Base-by-base conservation (phyloP, 805 yeast species). In the Myxozyma monticola region DNA sequence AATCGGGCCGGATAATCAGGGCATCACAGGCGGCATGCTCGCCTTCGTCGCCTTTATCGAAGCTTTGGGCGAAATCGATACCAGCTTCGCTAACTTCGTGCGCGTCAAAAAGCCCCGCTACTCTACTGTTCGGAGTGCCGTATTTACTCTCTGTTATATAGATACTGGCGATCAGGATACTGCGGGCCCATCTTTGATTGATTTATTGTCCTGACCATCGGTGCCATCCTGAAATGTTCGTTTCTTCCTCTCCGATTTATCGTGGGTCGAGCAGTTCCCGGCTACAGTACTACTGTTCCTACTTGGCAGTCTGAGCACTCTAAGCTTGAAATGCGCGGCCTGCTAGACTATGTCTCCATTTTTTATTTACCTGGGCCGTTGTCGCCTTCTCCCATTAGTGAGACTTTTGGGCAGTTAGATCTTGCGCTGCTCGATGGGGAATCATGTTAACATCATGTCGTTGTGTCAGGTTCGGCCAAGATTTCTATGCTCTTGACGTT, bases 221-320 rank as follows among this genome's bases (percentile, higher is more conserved):
- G 90, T 59, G 76, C 84, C 10, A 70, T 85, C 30, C 84, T 85
- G 34, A 67, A 76, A 21, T 60, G 79, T 49, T 76, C 86, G 22
- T 74, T 73, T 61, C 65, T 76, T 65, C 68, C 81, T 51, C 89
- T 86, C 37, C 91, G 84, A 65, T 81, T 87, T 50, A 81, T 87
- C 45, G 69, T 83, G 55, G 91, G 88, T 21, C 78, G 95, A 71
- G 80, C 83, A 40, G 64, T 81, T 28, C 78, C 87, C 15, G 89
- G 95, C 60, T 60, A 84, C 38, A 83, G 90, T 14, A 80, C 89
- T 17, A 83, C 89, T 26, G 83, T 84, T 51, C 93, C 95, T 10
- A 83, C 83, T 55, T 86, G 86, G 81, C 91, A 84, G 65, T 76
- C 90, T 1, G 95, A 86, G 68, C 76, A 81, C 69, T 77, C 88